A percentile compares a stretch with the other conserved stretches of the same genome.
phyloP scores from a whole-genome alignment of 2,329 filamentous ascomycete species.

The Dactylonectria macrodidyma region DNA sequence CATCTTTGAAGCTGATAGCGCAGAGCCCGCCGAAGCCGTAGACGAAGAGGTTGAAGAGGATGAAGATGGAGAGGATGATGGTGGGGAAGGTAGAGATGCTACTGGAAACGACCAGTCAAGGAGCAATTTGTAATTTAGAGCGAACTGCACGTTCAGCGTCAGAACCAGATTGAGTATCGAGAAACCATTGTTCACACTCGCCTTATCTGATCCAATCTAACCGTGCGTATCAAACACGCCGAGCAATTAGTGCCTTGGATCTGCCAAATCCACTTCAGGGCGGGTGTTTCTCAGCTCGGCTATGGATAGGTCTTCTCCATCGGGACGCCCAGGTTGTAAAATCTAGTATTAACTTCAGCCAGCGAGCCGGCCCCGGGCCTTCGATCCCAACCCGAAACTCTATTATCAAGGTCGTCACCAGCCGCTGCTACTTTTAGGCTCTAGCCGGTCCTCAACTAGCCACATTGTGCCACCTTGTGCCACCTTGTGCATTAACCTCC shows the following conservation, averaged over 20 bases:
- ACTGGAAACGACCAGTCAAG: not conserved
- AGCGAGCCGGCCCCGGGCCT: not conserved
- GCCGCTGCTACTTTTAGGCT: not conserved
- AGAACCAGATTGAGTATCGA: not conserved
- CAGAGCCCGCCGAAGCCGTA: not conserved
- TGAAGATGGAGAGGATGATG: not conserved
- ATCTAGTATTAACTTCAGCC: not conserved
- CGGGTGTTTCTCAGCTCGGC: not conserved
- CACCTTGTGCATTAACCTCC: not conserved
- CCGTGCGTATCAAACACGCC: not conserved
- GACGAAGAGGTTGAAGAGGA: not conserved
- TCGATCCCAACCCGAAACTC: not conserved
- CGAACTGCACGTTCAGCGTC: not conserved
- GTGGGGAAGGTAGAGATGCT: not conserved
- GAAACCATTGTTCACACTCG: not conserved
- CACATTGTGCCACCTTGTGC: not conserved
- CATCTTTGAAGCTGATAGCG: conserved; percentile 4
- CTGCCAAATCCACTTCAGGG: not conserved
- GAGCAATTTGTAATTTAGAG: not conserved
- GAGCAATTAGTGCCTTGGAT: not conserved
- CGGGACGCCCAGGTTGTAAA: not conserved
- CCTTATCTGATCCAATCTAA: not conserved
- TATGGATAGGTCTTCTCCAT: not conserved
- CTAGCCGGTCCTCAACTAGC: not conserved
- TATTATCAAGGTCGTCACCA: not conserved